Conservation (phyloP, 345 rosid species). For the Syzygium grande region DNA sequence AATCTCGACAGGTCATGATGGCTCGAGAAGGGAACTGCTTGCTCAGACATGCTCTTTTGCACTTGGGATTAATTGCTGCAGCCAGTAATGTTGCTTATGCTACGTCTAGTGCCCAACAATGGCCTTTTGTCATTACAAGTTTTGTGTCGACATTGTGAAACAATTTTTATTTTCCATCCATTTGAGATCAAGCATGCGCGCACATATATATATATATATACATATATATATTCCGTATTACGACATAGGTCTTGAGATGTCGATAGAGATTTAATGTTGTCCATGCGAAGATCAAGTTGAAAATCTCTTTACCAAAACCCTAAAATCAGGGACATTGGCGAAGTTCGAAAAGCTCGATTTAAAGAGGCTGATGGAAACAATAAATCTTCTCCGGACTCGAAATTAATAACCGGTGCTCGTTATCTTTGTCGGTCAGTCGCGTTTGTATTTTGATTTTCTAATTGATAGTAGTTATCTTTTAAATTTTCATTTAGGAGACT, state of each 20-base stretch:
- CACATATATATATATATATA: no score
- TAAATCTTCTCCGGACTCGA: not conserved
- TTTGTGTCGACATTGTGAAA: not conserved
- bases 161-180: not conserved
- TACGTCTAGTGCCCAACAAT: not conserved
- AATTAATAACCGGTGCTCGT: not conserved
- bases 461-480: not conserved
- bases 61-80: not conserved
- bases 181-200: not conserved
- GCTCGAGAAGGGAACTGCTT: not conserved
- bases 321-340: not conserved
- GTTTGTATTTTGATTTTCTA: not conserved
- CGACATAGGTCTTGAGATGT: not conserved
- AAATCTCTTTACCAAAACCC: not conserved
- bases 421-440: not conserved
- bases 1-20: fast-evolving
- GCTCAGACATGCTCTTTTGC: not conserved
- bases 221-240: not conserved
- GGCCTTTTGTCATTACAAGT: not conserved
- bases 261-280: not conserved
- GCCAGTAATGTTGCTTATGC: not conserved
- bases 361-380: not conserved
- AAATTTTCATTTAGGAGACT: not conserved
- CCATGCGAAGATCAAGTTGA: not conserved
- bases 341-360: not conserved